These are phyloP conservation scores for Leccinum uliginosum DNA, from an alignment of 768 basidiomycete species.

Conservation along the genomic window DNA sequence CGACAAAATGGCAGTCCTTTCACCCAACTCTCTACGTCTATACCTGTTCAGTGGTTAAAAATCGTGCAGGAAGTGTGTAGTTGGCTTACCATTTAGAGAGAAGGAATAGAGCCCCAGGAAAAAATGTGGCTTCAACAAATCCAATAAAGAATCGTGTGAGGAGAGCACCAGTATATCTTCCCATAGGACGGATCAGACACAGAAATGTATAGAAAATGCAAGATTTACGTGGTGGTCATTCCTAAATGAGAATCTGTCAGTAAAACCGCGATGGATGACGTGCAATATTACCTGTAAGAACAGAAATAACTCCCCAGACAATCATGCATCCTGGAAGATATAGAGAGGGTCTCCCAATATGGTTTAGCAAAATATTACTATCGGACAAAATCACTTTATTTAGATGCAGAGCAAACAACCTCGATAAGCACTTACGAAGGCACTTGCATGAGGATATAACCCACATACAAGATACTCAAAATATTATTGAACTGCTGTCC, in stretches of 20 bases:
- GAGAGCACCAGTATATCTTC: slow-evolving; percentile 60
- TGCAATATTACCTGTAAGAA: slow-evolving; percentile 42
- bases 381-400: not conserved
- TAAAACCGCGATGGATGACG: not conserved
- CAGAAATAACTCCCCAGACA: slow-evolving; percentile 63
- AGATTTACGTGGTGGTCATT: slow-evolving; percentile 36
- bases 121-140: slow-evolving; percentile 68
- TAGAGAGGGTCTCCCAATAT: slow-evolving; percentile 63
- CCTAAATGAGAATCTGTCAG: slow-evolving; percentile 24
- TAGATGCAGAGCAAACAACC: not conserved
- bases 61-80: slow-evolving; percentile 27
- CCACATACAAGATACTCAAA: slow-evolving; percentile 63
- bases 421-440: slow-evolving; percentile 50
- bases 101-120: slow-evolving; percentile 54
- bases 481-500: slow-evolving; percentile 64
- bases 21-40: slow-evolving; percentile 63
- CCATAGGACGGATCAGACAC: slow-evolving; percentile 1
- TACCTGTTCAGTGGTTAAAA: slow-evolving; percentile 54
- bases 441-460: slow-evolving; percentile 77
- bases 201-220: not conserved
- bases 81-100: slow-evolving; percentile 33
- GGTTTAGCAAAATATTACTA: slow-evolving; percentile 69
- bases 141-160: slow-evolving; percentile 74
- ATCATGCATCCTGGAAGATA: slow-evolving; percentile 67
- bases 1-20: slow-evolving; percentile 61